Base-by-base conservation (phyloP, 1,139 yeast species). In the Debaryomyces coudertii region DNA sequence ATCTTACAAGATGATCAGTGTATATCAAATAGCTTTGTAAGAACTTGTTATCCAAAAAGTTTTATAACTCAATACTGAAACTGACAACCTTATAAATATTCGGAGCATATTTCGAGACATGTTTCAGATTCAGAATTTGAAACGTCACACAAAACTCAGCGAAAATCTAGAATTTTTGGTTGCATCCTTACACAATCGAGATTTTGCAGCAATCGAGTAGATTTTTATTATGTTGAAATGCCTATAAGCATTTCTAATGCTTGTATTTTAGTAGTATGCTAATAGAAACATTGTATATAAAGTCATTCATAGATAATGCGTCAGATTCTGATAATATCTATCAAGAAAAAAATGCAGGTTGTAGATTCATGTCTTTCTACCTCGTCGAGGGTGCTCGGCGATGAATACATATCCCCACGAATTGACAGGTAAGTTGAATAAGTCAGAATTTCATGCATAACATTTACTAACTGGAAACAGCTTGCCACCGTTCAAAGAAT, bases 121-220 rank as follows among this genome's bases (percentile, higher is more conserved):
- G 65, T 61, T 61, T 61, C 65, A 61, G 56, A 53, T 47, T 51
- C 49, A 44, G 42, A 50, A 48, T 46, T 43, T 58, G 56, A 58
- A 57, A 58, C 62, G 52, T 44, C 35, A 42, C 51, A 47, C 55
- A 55, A 54, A 53, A 42, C 34, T 20, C n/a, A 14, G 8, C 11
- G 24, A n/a, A 20, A 24, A 29, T 43, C 46, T 43, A 43, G 46
- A 43, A 24, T 40, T 23, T 35, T 23, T 35, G 25, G 40, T 31
- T 29, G 40, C 38, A 35, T 18, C 31, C 20, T 29, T 38, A 28
- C 31, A 36, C 40, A 35, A 27, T 29, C 36, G 23, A 28, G 22
- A 42, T 42, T 38, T 38, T 38, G 41, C 41, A 38, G 41, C 41
- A 38, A 38, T 38, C 30, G 18, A 22, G 6, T 8, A 27, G 35